Evolutionary conservation across 2,329 filamentous ascomycete genomes (phyloP).

Genomic region (Tolypocladium endophyticum): DNA sequence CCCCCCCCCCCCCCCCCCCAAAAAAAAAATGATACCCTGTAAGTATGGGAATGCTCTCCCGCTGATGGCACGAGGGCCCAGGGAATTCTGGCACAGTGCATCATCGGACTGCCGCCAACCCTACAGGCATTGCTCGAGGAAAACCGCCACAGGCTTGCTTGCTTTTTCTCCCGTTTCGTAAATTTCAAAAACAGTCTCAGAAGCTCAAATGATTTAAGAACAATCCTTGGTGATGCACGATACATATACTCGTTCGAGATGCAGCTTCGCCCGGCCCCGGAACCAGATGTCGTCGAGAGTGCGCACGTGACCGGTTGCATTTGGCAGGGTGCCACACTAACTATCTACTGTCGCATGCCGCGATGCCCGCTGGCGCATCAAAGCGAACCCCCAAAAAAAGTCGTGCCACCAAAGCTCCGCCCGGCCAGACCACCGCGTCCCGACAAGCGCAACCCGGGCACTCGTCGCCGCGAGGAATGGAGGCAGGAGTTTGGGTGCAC

Average conservation of each 20-base stretch:
- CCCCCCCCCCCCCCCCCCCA: too few species aligned
- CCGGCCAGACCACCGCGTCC: neutral
- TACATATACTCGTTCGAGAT: neutral
- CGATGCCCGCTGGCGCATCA: neutral
- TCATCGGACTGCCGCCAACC: neutral
- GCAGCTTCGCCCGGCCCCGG: neutral
- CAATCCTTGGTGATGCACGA: neutral
- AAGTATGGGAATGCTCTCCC: neutral
- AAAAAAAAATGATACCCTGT: neutral
- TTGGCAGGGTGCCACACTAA: neutral
- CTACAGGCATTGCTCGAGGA: neutral
- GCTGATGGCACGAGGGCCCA: neutral
- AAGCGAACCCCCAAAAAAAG: neutral
- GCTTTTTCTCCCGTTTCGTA: neutral
- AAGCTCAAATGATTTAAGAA: neutral
- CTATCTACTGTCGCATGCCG: neutral
- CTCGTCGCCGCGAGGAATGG: neutral
- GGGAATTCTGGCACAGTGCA: neutral
- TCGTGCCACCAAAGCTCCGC: neutral
- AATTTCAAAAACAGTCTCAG: neutral
- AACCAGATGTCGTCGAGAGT: neutral
- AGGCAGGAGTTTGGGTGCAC: neutral
- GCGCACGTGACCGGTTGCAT: neutral
- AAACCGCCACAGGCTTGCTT: neutral
- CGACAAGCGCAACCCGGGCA: neutral